Evolutionary conservation across 495 filamentous ascomycete genomes (phyloP), one percentile per base, ranked within the genome.

Genomic region (Penicillium lividum): DNA sequence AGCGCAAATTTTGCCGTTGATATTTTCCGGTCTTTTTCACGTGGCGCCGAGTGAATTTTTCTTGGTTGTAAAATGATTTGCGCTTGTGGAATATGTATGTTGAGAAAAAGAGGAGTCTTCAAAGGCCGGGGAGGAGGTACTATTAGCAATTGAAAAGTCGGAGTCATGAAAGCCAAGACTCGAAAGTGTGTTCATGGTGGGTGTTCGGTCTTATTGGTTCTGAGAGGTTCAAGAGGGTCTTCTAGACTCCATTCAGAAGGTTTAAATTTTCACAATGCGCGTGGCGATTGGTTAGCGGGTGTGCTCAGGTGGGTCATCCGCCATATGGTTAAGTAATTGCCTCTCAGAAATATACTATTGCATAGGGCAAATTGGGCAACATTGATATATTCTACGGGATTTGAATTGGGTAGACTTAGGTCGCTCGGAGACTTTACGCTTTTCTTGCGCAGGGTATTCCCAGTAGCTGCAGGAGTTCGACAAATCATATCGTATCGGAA

Each of bases 61-160:
- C 10, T 22, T 46, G 16, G 18, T 27, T 10, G 16, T 46, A 9
- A 27, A 6, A 22, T 22, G 22, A 2, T 22, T 22, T 22, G 22
- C 22, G 22, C 2, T 22, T 22, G 22, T 22, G 22, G 28, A 33
- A 7, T 54, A 8, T 43, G 15, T 16, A 15, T 2, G 22, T 22
- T 7, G 5, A 33, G 47, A 30, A 33, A 7, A 28, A 13, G 30
- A 33, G 15, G 31, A 33, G 53, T 40, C 43, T 28, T 57, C 28
- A 33, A 54, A 29, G 15, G 11, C 7, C 51, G 33, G 33, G 46
- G 43, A 53, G 53, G 57, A 59, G 54, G 54, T 42, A 3, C 13
- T 43, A 61, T 62, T 57, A 62, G 34, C 62, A 67, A 64, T 57
- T 56, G 60, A 54, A 62, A 57, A 57, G 53, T 51, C 33, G 54